Evolutionary conservation across 2,329 filamentous ascomycete genomes (phyloP).

Genomic region (Aureobasidium sp.): DNA sequence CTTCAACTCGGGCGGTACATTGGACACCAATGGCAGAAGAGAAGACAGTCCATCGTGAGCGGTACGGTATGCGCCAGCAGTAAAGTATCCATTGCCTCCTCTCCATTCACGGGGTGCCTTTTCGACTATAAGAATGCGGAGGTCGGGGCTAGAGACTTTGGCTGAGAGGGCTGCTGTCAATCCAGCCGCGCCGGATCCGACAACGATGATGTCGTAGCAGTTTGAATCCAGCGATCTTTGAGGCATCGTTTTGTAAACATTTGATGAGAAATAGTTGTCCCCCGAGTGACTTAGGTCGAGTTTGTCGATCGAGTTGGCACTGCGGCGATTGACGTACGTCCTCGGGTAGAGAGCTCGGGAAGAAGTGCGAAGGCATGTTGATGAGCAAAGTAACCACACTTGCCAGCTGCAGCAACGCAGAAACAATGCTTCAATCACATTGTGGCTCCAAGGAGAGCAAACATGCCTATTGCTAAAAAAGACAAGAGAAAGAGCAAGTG

Average conservation of each 20-base stretch:
- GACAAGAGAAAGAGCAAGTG: neutral
- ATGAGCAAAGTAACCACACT: neutral
- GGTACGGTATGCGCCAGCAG: conserved; percentile 57
- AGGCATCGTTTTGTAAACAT: neutral
- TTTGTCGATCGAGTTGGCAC: too few relatives aligned
- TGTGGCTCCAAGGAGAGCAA: neutral
- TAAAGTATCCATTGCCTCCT: conserved; percentile 60
- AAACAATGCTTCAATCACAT: neutral
- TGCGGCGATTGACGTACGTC: neutral
- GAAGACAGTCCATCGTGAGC: conserved; percentile 50
- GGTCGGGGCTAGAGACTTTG: conserved; percentile 30
- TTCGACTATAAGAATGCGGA: conserved; percentile 51
- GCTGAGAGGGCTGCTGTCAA: conserved; percentile 55
- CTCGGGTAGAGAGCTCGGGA: neutral
- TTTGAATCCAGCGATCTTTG: neutral
- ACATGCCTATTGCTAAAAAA: neutral
- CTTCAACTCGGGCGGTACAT: conserved; percentile 43
- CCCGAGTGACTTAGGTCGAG: too few relatives aligned
- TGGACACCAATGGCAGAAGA: conserved; percentile 56
- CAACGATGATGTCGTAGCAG: conserved; percentile 43
- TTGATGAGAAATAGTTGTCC: too few relatives aligned
- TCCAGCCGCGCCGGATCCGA: conserved; percentile 60
- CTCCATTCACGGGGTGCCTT: conserved; percentile 53
- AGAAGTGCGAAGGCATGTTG: neutral
- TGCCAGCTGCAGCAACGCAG: neutral